These are phyloP conservation scores for Byssothecium circinans DNA, from an alignment of 2,329 filamentous ascomycete species.

Conservation along the genomic window DNA sequence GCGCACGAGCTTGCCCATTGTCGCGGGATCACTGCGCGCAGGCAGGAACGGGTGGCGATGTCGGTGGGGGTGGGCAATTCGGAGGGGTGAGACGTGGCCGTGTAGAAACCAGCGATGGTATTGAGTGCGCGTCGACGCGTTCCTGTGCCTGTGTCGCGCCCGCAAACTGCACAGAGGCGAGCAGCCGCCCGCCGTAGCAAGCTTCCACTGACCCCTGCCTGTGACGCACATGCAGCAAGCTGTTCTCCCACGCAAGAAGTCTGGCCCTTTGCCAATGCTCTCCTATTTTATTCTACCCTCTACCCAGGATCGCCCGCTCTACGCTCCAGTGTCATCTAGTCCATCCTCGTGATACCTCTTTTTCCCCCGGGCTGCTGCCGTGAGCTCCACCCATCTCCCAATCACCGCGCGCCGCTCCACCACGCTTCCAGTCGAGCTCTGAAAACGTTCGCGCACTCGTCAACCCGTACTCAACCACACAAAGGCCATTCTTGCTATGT, in stretches of 20 bases:
- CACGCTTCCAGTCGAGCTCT: constrained; percentile 3
- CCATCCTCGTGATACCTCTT: not conserved
- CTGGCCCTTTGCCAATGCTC: not conserved
- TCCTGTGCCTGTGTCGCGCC: not conserved
- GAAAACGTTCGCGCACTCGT: not conserved
- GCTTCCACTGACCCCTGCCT: not conserved
- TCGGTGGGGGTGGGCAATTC: not conserved
- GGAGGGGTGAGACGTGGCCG: not conserved
- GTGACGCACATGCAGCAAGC: constrained; percentile 1
- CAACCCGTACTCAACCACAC: too few species aligned
- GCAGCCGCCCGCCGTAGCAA: not conserved
- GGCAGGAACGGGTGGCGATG: not conserved
- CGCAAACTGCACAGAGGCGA: too few species aligned
- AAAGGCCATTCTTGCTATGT: not conserved
- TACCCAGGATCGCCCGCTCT: too few species aligned
- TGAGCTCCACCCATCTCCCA: constrained; percentile 3
- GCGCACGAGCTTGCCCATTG: constrained; percentile 93
- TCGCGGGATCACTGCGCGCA: constrained; percentile 16
- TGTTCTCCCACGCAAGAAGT: not conserved
- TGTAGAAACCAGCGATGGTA: not conserved
- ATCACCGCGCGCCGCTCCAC: constrained; percentile 8
- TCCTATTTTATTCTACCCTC: not conserved
- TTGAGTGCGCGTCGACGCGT: constrained; percentile 2
- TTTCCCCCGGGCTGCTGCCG: not conserved
- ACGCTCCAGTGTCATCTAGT: not conserved